Base-by-base conservation (phyloP, 2,329 filamentous ascomycete genomes). In the Dryadomyces quercivorus region DNA sequence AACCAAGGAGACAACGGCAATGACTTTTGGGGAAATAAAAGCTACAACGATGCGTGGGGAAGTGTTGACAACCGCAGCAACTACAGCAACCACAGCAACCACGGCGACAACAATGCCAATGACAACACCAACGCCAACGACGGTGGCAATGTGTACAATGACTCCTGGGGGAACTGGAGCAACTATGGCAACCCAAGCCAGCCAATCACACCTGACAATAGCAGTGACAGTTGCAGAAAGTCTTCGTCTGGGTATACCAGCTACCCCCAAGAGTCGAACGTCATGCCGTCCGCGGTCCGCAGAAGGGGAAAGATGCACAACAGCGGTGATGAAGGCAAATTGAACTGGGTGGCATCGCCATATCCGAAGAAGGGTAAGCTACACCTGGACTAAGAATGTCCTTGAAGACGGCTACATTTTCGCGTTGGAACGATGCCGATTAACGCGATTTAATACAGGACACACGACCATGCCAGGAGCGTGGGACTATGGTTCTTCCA, bases 21-120 rank as follows among this genome's bases (percentile, higher is more conserved):
- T 16, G 58, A 34, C 53, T 53, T 54, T 42, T 58, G 59, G 36
- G 45, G 51, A 7, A 45, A 53, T n/a, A 48, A 46, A 20, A 50
- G 55, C 22, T 54, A 56, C 42, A 56, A 60, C n/a, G 58, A 57
- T 22, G 57, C 55, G 46, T 58, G 58, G 42, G 48, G 42, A n/a
- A 47, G 52, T 16, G 51, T 47, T 9, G 48, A 59, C n/a, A 57
- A 53, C 34, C 55, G 54, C 43, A 22, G 46, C 12, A 38, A 38
- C n/a, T n/a, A n/a, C n/a, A n/a, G n/a, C n/a, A n/a, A n/a, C n/a
- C n/a, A n/a, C n/a, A n/a, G n/a, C n/a, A 57, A 53, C 34, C 55
- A 55, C 43, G 26, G 46, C 12, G 26, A 38, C 16, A 51, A 54
- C 40, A 38, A 46, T 13, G 40, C 43, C n/a, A 34, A 46, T 21